These are phyloP conservation scores for Xanthoconium stramineum DNA, from an alignment of 768 basidiomycete genomes.

Conservation along the genomic window DNA sequence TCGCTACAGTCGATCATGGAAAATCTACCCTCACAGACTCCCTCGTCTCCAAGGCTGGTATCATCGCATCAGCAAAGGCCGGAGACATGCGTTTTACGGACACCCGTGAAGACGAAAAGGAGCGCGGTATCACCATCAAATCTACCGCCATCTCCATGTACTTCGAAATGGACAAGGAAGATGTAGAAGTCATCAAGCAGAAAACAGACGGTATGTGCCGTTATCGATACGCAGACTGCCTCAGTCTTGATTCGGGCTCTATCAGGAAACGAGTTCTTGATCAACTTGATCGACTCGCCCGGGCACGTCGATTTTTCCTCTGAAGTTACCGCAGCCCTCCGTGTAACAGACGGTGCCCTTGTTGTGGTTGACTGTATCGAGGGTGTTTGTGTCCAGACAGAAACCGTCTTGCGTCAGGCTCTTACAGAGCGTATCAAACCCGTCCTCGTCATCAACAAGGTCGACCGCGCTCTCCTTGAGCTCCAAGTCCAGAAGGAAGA, in stretches of 20 bases:
- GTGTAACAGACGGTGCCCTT: slow-evolving; percentile 99
- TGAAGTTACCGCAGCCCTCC: slow-evolving; percentile 98
- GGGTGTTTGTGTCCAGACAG: slow-evolving; percentile 99
- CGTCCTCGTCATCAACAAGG: slow-evolving; percentile 99
- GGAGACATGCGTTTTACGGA: slow-evolving; percentile 98
- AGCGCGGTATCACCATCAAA: slow-evolving; percentile 99
- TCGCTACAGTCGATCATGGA: slow-evolving; percentile 97
- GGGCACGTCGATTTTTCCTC: slow-evolving; percentile 99
- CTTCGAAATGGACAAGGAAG: slow-evolving; percentile 92
- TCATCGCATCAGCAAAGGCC: slow-evolving; percentile 91
- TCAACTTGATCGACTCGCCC: slow-evolving; percentile 99
- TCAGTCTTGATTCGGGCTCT: slow-evolving; percentile 1
- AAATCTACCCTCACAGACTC: slow-evolving; percentile 99
- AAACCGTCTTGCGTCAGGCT: slow-evolving; percentile 97
- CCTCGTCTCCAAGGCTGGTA: slow-evolving; percentile 98
- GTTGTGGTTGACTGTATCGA: slow-evolving; percentile 99
- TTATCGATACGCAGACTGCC: slow-evolving; percentile 1
- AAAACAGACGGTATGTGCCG: slow-evolving; percentile 75
- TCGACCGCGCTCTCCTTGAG: slow-evolving; percentile 98
- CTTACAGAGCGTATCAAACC: slow-evolving; percentile 99
- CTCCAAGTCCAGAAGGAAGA: slow-evolving; percentile 96
- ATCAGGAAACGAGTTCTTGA: slow-evolving; percentile 91
- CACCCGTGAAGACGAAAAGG: slow-evolving; percentile 97
- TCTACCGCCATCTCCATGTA: slow-evolving; percentile 99
- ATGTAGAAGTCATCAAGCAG: slow-evolving; percentile 82